Base-by-base conservation (phyloP, 345 rosid species). In the Carallia pectinifolia region DNA sequence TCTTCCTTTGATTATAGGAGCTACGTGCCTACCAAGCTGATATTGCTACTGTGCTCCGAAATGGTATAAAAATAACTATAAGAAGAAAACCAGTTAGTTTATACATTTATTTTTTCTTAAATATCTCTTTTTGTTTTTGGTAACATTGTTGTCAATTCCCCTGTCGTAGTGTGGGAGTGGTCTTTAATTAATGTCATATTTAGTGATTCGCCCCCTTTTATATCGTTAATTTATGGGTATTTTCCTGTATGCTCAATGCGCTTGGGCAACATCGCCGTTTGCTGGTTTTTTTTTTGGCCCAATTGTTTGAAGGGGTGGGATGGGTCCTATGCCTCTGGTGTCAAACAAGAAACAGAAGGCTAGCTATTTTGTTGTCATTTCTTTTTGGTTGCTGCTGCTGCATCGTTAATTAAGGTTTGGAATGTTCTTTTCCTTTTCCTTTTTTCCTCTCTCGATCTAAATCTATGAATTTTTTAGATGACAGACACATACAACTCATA, bases 21-120 rank as follows among this genome's bases (percentile, higher is more conserved):
- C 69, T 95, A 70, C 98, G 98, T 58, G 99, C 99, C 66, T 95
- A 95, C 79, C 99, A 95, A 88, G 99, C 99, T 80, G 97, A 95
- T 79, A 85, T 80, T 75, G 99, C 99, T 2, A 95, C 96, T 53
- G 94, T 95, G 66, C 79, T 89, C 65, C 90, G 99, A 77, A 92
- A 91, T 89, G 99, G 99, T 92, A 90, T 78, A 61, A 36, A 34
- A 61, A 76, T 58, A 52, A 27, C 29, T 31, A 18, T 23, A 53
- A 60, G 17, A 17, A 52, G 31, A 19, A 18, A 67, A 29, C 39
- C n/a, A 38, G 59, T 67, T 66, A 44, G 16, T 44, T 12, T 10
- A 12, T 44, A 9, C 10, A 10, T 4, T 44, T 44, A 44, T 12
- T 44, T 12, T 3, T 0, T 44, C 13, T 44, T 44, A 44, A 44